Conservation (phyloP, 75 land plant species). For the Isoetes taiwanensis region DNA sequence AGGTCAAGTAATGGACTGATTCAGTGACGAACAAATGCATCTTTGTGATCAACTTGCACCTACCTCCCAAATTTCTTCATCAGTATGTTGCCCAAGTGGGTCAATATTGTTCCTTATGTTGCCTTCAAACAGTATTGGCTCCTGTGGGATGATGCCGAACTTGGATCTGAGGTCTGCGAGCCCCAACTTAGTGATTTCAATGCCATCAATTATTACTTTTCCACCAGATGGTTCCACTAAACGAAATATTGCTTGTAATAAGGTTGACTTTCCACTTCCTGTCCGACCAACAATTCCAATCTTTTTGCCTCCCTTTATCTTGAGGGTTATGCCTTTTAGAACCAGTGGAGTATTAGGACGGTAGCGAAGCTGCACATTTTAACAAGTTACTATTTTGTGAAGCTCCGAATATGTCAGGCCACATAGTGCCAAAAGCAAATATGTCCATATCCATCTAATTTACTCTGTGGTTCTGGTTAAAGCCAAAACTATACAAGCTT, state of each 20-base stretch:
- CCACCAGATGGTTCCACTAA: constrained; percentile 33
- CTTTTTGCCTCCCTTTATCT: constrained; percentile 22
- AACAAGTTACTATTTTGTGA: not conserved
- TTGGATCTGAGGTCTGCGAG: constrained; percentile 29
- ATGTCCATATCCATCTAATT: too few relatives aligned
- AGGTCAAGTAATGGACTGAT: not conserved
- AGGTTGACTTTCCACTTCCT: constrained; percentile 33
- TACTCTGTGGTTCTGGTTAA: too few relatives aligned
- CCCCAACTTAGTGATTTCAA: constrained; percentile 28
- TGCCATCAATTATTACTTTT: constrained; percentile 22
- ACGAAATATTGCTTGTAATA: constrained; percentile 35
- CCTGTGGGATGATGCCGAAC: constrained; percentile 42
- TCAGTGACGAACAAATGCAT: not conserved
- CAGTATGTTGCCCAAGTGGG: constrained; percentile 20
- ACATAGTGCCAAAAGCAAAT: too few relatives aligned
- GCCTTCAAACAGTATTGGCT: constrained; percentile 36
- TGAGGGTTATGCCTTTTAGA: constrained; percentile 19
- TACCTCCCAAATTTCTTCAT: constrained; percentile 37
- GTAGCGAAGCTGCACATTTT: constrained; percentile 22
- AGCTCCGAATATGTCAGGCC: not conserved
- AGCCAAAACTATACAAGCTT: too few relatives aligned
- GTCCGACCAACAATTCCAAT: constrained; percentile 36
- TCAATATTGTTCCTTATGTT: constrained; percentile 30
- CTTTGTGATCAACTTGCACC: not conserved
- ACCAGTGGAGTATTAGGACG: constrained; percentile 25